A percentile compares a stretch with the other conserved stretches of the same genome.
Conservation (phyloP, 345 rosid genomes). For the Gynandropsis gynandra region DNA sequence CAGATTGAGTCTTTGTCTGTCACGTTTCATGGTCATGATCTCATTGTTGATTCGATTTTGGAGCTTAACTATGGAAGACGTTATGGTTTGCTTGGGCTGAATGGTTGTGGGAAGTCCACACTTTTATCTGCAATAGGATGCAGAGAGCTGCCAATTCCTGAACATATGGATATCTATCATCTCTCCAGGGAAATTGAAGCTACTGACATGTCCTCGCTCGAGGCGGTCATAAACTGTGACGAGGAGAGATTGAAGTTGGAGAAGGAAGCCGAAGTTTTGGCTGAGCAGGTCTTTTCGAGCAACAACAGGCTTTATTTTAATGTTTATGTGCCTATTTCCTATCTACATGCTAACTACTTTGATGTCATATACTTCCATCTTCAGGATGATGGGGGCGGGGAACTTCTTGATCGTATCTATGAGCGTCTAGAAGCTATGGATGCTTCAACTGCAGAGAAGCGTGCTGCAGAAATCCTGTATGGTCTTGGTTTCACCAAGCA, state of each 20-base stretch:
- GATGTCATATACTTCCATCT: background rate
- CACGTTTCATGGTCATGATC: slow-evolving; percentile 95
- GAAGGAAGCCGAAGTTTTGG: slow-evolving; percentile 78
- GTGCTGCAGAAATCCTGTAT: slow-evolving; percentile 91
- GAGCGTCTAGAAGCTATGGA: slow-evolving; percentile 91
- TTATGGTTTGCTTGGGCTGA: slow-evolving; percentile 92
- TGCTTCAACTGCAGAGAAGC: slow-evolving; percentile 96
- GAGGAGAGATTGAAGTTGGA: slow-evolving; percentile 88
- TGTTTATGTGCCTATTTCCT: background rate
- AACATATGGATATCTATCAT: slow-evolving; percentile 92
- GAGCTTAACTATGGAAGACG: slow-evolving; percentile 99
- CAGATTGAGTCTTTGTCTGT: slow-evolving; percentile 97
- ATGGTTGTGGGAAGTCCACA: slow-evolving; percentile 98
- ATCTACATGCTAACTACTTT: background rate
- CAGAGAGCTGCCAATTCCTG: slow-evolving; percentile 92
- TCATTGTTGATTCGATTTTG: slow-evolving; percentile 81
- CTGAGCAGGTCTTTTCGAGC: slow-evolving; percentile 45
- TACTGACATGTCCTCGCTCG: slow-evolving; percentile 86
- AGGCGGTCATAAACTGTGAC: slow-evolving; percentile 87
- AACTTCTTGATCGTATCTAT: slow-evolving; percentile 77
- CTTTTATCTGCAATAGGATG: slow-evolving; percentile 79
- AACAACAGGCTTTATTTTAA: background rate
- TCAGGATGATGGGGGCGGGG: slow-evolving; percentile 98
- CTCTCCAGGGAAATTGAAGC: slow-evolving; percentile 88
- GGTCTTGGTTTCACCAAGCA: slow-evolving; percentile 92